Conservation (phyloP, 352 stramenopile genomes). For the Pythium insidiosum region DNA sequence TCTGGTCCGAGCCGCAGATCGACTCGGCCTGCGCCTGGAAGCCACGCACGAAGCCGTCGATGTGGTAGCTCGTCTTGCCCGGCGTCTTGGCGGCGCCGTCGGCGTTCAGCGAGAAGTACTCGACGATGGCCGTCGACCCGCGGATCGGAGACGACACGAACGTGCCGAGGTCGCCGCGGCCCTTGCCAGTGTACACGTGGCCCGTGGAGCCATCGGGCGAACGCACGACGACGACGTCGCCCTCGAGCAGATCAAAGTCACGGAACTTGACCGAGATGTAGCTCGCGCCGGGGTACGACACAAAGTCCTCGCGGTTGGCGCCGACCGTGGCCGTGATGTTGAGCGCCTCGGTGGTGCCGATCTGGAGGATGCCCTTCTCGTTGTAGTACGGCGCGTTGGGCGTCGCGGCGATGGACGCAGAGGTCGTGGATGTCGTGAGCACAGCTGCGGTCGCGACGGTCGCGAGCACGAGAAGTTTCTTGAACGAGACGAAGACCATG, state of each 20-base stretch:
- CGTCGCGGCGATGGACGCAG: not conserved
- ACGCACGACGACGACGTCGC: slow-evolving; percentile 11
- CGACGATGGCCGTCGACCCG: slow-evolving; percentile 28
- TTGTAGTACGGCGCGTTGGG: slow-evolving; percentile 15
- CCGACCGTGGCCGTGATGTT: slow-evolving; percentile 18
- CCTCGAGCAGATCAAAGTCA: slow-evolving; percentile 8
- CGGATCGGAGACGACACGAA: slow-evolving; percentile 43
- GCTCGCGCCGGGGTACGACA: slow-evolving; percentile 8
- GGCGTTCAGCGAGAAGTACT: slow-evolving; percentile 25
- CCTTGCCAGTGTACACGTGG: slow-evolving; percentile 29
- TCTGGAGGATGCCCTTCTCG: slow-evolving; percentile 24
- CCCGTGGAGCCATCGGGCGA: slow-evolving; percentile 9
- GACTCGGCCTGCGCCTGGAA: slow-evolving; percentile 28
- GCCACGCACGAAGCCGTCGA: slow-evolving; percentile 34
- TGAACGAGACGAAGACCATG: slow-evolving; percentile 17
- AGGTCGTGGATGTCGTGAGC: not conserved
- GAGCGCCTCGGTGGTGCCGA: slow-evolving; percentile 24
- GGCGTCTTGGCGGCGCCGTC: not conserved
- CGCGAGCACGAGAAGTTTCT: slow-evolving; percentile 15
- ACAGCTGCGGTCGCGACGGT: slow-evolving; percentile 4
- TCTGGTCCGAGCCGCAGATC: slow-evolving; percentile 44
- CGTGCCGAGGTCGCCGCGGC: slow-evolving; percentile 18
- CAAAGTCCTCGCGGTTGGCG: slow-evolving; percentile 18
- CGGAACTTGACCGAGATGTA: slow-evolving; percentile 14
- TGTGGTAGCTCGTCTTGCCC: slow-evolving; percentile 22